phyloP scores from a whole-genome alignment of 441 rosid genomes.

The Hura crepitans region DNA sequence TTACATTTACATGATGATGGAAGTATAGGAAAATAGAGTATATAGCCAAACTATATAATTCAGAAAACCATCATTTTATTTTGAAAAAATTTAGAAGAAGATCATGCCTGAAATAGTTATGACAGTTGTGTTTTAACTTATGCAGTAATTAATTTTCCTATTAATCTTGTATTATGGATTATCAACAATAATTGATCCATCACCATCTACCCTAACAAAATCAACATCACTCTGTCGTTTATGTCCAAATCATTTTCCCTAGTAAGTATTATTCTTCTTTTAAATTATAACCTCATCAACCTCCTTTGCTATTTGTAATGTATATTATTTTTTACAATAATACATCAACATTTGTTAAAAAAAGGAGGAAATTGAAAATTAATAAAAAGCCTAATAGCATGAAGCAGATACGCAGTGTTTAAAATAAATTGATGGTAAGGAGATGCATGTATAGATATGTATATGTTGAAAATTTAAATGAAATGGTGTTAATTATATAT shows the following conservation, averaged over 20 bases:
- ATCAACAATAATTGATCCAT: neutral
- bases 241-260: slow-evolving; percentile 6
- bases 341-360: too few species aligned
- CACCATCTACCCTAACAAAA: neutral
- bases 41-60: neutral
- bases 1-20: neutral
- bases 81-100: neutral
- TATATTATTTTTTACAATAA: too few species aligned
- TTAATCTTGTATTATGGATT: neutral
- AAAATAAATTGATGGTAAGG: neutral
- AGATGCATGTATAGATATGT: too few species aligned
- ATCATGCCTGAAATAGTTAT: slow-evolving; percentile 1
- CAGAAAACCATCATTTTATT: neutral
- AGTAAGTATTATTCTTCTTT: neutral
- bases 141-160: neutral
- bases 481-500: too few species aligned
- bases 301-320: neutral
- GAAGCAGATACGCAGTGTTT: too few species aligned
- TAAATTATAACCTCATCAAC: neutral
- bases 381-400: too few species aligned
- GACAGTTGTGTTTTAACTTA: neutral
- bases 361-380: too few species aligned
- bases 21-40: neutral
- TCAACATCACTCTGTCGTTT: neutral
- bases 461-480: too few species aligned